These are phyloP conservation scores for Eutrema japonicum DNA, from an alignment of 345 rosid genomes.

Conservation along the genomic window DNA sequence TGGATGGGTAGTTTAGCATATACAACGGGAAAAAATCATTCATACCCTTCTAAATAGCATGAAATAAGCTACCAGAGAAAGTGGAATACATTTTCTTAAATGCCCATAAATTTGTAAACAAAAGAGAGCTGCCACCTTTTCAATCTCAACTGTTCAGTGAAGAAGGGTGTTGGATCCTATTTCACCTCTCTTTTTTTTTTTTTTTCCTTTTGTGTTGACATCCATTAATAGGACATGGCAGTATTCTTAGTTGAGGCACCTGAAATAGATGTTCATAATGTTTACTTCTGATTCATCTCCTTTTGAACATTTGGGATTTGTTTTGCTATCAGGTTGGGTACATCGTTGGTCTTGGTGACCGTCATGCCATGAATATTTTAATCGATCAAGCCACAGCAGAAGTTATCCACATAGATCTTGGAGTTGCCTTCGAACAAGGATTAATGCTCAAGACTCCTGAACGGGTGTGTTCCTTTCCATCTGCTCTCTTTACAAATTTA, in stretches of 20 bases:
- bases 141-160: not conserved
- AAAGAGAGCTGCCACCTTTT: conserved; percentile 9
- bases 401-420: conserved; percentile 99
- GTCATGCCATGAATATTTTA: conserved; percentile 91
- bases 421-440: conserved; percentile 99
- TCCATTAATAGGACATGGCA: not conserved
- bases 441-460: conserved; percentile 98
- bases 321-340: conserved; percentile 78
- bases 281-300: conserved; percentile 8
- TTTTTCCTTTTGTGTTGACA: not conserved
- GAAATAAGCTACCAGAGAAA: conserved; percentile 20
- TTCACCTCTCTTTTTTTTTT: not conserved
- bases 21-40: conserved; percentile 1
- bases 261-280: conserved; percentile 1
- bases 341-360: conserved; percentile 97
- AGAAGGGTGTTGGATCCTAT: conserved; percentile 5
- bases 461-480: conserved; percentile 56
- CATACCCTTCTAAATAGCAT: not conserved
- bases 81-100: conserved; percentile 9
- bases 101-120: conserved; percentile 9
- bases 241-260: conserved; percentile 14
- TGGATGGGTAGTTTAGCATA: conserved; percentile 13
- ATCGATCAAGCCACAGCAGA: conserved; percentile 97
- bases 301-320: conserved; percentile 10
- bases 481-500: conserved; percentile 18